These are phyloP conservation scores for Lachancea lanzarotensis DNA, from an alignment of 805 yeast genomes.

Conservation along the genomic window DNA sequence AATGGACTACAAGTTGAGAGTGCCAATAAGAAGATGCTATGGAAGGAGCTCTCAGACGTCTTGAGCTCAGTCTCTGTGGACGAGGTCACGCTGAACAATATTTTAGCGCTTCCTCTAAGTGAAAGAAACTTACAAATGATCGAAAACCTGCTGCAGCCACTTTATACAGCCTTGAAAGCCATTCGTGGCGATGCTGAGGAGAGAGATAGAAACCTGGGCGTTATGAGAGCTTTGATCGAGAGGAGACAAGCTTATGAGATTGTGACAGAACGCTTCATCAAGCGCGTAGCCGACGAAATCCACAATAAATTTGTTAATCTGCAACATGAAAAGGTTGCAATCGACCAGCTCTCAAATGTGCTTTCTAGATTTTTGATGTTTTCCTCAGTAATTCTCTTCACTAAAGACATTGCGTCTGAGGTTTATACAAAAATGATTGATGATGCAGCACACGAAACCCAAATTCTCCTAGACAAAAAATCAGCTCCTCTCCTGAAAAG, in stretches of 20 bases:
- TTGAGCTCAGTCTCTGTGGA: slow-evolving; percentile 65
- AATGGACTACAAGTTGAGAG: slow-evolving; percentile 80
- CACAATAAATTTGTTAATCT: slow-evolving; percentile 37
- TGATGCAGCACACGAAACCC: slow-evolving; percentile 35
- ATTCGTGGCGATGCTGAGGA: slow-evolving; percentile 44
- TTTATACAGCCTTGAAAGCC: slow-evolving; percentile 60
- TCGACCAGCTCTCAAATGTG: slow-evolving; percentile 26
- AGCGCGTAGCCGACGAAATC: slow-evolving; percentile 40
- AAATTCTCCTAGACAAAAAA: slow-evolving; percentile 31
- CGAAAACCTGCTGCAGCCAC: slow-evolving; percentile 49
- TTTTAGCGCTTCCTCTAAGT: slow-evolving; percentile 45
- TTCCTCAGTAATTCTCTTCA: slow-evolving; percentile 47
- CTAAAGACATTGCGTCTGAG: slow-evolving; percentile 48
- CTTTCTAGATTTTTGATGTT: slow-evolving; percentile 39
- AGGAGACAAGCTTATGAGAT: slow-evolving; percentile 54
- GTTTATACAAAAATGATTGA: slow-evolving; percentile 41
- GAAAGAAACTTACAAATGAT: slow-evolving; percentile 39
- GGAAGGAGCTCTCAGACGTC: slow-evolving; percentile 62
- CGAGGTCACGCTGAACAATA: slow-evolving; percentile 42
- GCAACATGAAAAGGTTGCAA: slow-evolving; percentile 27
- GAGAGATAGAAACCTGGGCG: slow-evolving; percentile 43
- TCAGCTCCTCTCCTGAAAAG: neutral
- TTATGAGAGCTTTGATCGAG: slow-evolving; percentile 67
- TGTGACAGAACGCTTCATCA: slow-evolving; percentile 46
- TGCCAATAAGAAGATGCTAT: slow-evolving; percentile 70